Conservation (phyloP, 495 filamentous ascomycete species). For the Neurospora terricola region DNA sequence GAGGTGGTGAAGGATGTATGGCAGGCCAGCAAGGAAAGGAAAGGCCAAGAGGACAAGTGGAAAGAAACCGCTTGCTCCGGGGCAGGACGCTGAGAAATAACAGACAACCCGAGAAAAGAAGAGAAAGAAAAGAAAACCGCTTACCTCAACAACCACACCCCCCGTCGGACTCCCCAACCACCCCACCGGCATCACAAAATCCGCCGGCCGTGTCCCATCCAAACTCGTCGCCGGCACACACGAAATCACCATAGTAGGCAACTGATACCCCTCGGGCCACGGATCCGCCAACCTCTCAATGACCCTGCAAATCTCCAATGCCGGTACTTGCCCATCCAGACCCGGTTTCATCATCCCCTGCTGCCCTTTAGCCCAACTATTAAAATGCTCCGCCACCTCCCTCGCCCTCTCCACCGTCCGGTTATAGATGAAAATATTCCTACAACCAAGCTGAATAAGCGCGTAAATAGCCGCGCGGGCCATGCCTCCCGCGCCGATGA, state of each 20-base stretch:
- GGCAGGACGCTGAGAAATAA: too few relatives aligned
- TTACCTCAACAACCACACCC: conserved; percentile 65
- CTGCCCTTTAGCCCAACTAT: conserved; percentile 32
- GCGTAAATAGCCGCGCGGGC: conserved; percentile 72
- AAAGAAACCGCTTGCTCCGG: too few relatives aligned
- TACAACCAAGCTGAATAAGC: conserved; percentile 65
- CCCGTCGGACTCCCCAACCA: conserved; percentile 72
- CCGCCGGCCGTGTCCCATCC: conserved; percentile 51
- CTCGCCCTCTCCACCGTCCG: conserved; percentile 52
- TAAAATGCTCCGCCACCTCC: conserved; percentile 64
- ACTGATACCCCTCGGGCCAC: conserved; percentile 55
- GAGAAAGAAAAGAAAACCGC: not conserved
- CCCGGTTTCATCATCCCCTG: conserved; percentile 19
- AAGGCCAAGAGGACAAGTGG: too few relatives aligned
- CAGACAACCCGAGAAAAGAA: too few relatives aligned
- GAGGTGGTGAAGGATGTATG: too few relatives aligned
- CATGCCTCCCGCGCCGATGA: conserved; percentile 78
- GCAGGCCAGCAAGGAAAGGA: too few relatives aligned
- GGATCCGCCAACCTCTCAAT: conserved; percentile 45
- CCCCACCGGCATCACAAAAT: conserved; percentile 63
- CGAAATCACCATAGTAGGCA: conserved; percentile 66
- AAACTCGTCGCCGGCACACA: conserved; percentile 64
- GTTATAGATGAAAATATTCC: conserved; percentile 72
- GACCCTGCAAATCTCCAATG: conserved; percentile 47
- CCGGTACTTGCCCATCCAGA: not conserved